A percentile compares a stretch with the other conserved stretches of the same genome.
phyloP scores from a whole-genome alignment of 176 grass and related monocot genomes.

The barley (Hordeum vulgare) region DNA sequence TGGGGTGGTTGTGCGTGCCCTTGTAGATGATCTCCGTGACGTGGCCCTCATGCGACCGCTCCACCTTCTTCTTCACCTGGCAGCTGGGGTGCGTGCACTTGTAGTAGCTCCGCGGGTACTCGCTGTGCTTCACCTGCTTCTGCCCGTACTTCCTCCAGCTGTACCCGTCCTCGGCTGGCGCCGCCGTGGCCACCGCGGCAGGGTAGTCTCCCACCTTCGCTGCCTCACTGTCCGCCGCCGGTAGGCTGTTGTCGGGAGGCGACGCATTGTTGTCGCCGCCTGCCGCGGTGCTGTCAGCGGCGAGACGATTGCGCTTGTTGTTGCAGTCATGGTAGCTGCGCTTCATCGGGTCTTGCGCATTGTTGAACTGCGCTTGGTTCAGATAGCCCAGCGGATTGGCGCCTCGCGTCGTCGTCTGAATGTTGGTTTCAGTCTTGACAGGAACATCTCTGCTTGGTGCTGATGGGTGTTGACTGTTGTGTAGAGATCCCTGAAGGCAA shows the following conservation, averaged over 20 bases:
- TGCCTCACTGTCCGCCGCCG: not conserved
- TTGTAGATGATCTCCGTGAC: conserved; percentile 98
- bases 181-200: not conserved
- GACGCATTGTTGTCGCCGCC: conserved; percentile 9
- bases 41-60: conserved; percentile 77
- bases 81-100: conserved; percentile 90
- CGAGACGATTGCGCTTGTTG: conserved; percentile 9
- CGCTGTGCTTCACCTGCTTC: conserved; percentile 97
- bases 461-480: conserved; percentile 12
- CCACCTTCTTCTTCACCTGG: conserved; percentile 92
- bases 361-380: conserved; percentile 22
- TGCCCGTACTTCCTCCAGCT: conserved; percentile 98
- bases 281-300: not conserved
- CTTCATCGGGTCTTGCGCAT: conserved; percentile 6
- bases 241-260: conserved; percentile 9
- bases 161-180: conserved; percentile 73
- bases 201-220: conserved; percentile 13
- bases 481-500: conserved; percentile 14
- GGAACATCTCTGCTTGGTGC: not conserved
- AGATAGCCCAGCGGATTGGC: not conserved
- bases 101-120: conserved; percentile 93
- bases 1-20: conserved; percentile 62
- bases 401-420: not conserved
- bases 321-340: not conserved
- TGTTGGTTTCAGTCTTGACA: conserved; percentile 29